phyloP scores from a whole-genome alignment of 768 basidiomycete genomes.

The Phlebiopsis flavidoalba region DNA sequence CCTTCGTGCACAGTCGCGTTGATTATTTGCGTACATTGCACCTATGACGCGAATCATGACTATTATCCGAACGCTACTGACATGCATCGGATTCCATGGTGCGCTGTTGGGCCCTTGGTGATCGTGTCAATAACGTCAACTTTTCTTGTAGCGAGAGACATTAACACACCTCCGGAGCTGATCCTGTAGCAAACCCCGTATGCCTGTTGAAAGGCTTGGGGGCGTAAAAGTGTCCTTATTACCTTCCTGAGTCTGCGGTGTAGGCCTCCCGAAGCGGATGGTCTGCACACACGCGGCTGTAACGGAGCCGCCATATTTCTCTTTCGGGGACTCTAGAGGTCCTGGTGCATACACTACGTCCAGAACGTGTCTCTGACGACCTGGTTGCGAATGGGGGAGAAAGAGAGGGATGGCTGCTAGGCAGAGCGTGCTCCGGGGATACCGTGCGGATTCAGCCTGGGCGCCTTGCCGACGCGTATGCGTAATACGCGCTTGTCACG shows the following conservation, averaged over 20 bases:
- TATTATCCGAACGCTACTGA: slow-evolving; percentile 80
- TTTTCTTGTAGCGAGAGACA: neutral
- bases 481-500: slow-evolving; percentile 3
- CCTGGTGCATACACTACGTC: neutral
- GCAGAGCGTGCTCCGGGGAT: neutral
- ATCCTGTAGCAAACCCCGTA: slow-evolving; percentile 72
- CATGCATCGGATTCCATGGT: slow-evolving; percentile 85
- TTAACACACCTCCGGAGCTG: slow-evolving; percentile 60
- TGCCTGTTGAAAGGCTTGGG: slow-evolving; percentile 36
- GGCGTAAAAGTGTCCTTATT: slow-evolving; percentile 8
- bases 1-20: slow-evolving; percentile 98
- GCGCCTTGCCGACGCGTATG: slow-evolving; percentile 1
- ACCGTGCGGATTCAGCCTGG: neutral
- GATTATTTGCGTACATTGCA: slow-evolving; percentile 94
- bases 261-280: slow-evolving; percentile 29
- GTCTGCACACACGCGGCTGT: slow-evolving; percentile 18
- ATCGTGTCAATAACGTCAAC: slow-evolving; percentile 10
- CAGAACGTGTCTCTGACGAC: neutral
- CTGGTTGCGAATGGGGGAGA: neutral
- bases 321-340: neutral
- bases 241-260: slow-evolving; percentile 9
- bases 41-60: slow-evolving; percentile 73
- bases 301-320: neutral
- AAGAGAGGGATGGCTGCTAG: neutral
- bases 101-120: slow-evolving; percentile 55